A percentile compares a stretch with the other conserved stretches of the same genome.
Conservation (phyloP, 768 basidiomycete species). For the Cystofilobasidium bisporidii region DNA sequence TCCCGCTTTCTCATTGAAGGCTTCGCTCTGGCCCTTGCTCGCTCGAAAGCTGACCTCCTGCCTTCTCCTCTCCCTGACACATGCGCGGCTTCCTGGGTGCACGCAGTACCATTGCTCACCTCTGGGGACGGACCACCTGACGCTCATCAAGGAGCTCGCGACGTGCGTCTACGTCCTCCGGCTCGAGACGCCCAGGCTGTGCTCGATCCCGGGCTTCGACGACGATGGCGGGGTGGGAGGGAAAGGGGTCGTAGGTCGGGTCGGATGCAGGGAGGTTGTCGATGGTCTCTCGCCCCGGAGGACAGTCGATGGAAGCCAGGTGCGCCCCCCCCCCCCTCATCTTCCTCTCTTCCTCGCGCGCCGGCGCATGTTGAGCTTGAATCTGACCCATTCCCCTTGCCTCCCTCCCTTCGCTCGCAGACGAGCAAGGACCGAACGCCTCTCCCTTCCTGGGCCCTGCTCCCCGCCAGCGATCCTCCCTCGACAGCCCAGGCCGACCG, state of each 20-base stretch:
- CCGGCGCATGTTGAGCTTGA: no score
- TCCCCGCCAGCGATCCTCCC: not conserved
- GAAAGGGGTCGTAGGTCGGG: no score
- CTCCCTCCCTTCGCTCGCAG: not conserved
- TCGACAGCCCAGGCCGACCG: not conserved
- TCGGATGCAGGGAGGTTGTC: no score
- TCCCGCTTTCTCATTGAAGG: not conserved
- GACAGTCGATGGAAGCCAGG: not conserved
- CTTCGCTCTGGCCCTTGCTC: conserved; percentile 21
- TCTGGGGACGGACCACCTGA: conserved; percentile 81
- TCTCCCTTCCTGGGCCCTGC: conserved; percentile 20
- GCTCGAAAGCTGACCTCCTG: not conserved
- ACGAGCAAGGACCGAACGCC: conserved; percentile 17
- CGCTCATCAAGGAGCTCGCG: conserved; percentile 84
- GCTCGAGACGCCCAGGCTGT: conserved; percentile 87
- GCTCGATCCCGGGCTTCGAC: conserved; percentile 81
- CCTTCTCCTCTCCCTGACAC: not conserved
- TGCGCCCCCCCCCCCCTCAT: not conserved
- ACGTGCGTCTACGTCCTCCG: conserved; percentile 85
- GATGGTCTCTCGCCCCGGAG: no score
- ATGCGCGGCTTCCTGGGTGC: conserved; percentile 23
- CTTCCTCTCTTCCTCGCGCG: no score
- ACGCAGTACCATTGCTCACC: conserved; percentile 91
- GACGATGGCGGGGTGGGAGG: conserved; percentile 54
- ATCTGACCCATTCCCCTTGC: no score